Evolutionary conservation across 495 filamentous ascomycete species (phyloP).

Genomic region (Podospora comata): DNA sequence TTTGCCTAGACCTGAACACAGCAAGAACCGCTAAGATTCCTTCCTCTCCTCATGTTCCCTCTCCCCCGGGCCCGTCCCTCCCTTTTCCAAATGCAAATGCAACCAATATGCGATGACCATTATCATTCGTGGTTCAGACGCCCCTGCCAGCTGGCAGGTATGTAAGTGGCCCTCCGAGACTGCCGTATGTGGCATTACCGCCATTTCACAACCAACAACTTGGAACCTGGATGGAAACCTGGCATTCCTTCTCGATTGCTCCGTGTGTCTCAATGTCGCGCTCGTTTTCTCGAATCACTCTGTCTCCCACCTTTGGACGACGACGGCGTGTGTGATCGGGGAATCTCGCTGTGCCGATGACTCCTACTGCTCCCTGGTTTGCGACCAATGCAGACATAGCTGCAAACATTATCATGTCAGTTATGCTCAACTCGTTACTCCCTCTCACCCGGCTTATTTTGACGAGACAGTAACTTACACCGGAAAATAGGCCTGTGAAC

Average conservation of each 20-base stretch:
- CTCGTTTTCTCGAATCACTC: constrained; percentile 31
- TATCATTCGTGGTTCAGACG: not conserved
- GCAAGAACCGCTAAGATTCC: no score
- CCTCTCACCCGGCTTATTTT: not conserved
- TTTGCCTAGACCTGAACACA: not conserved
- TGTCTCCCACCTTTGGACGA: constrained; percentile 26
- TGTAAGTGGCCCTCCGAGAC: not conserved
- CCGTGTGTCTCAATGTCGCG: constrained; percentile 17
- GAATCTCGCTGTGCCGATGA: constrained; percentile 22
- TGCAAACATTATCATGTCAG: constrained; percentile 28
- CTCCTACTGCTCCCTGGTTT: constrained; percentile 41
- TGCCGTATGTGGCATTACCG: not conserved
- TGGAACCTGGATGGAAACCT: not conserved
- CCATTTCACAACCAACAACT: not conserved
- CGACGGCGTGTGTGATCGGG: constrained; percentile 19
- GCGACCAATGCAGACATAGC: constrained; percentile 54
- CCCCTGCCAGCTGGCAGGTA: not conserved
- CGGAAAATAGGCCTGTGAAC: constrained; percentile 64
- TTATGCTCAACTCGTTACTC: not conserved
- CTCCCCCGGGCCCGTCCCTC: no score
- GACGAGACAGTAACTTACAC: constrained; percentile 51
- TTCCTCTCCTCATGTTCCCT: no score
- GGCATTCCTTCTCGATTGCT: not conserved
- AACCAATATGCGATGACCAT: not conserved
- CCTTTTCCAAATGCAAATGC: not conserved